Base-by-base conservation (phyloP, 441 rosid species). In the Bruguiera hainesii region DNA sequence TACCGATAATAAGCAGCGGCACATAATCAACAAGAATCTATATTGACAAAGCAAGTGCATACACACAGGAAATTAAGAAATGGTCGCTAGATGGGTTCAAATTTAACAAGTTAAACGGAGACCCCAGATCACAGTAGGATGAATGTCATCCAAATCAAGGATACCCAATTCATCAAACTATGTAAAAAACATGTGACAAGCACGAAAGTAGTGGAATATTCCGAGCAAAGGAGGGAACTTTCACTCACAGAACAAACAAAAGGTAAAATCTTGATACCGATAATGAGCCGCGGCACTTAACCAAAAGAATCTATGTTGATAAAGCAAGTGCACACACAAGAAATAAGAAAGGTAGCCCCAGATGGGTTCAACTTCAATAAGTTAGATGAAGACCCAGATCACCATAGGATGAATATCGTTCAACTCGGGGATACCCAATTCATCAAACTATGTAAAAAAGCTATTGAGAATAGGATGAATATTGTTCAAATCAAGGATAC, bases 61-160 rank as follows among this genome's bases (percentile, higher is more conserved):
- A 25, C 23, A 25, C 23, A 21, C 10, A 21, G 57, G 57, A 20
- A 53, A 13, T 33, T 7, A 1, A 33, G 37, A 33, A 53, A 53
- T 4, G 57, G 16, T 53, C 9, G 57, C 16, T 18, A 66, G 57
- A n/a, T 0, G 26, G n/a, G 25, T 42, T 11, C 48, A 39, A 11
- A 13, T 53, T 13, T 1, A 23, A 53, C 5, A 13, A 13, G 8
- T 53, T 26, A 9, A 5, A 53, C 16, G 15, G 26, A 29, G 13
- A 55, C 69, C 35, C 76, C 65, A 65, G 46, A 30, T 61, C 53
- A 23, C n/a, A 63, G 62, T 9, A 66, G 16, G 35, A 37, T 10
- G 8, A 59, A 19, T 28, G 63, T 35, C 10, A 8, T 57, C 3
- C 61, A 60, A 39, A 73, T 25, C 3, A 10, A 7, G 51, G 20